Percentiles rank a stretch among this genome's conserved stretches.
Evolutionary conservation across 176 grass and related monocot species (phyloP).

Genomic region (Leersia perrieri): DNA sequence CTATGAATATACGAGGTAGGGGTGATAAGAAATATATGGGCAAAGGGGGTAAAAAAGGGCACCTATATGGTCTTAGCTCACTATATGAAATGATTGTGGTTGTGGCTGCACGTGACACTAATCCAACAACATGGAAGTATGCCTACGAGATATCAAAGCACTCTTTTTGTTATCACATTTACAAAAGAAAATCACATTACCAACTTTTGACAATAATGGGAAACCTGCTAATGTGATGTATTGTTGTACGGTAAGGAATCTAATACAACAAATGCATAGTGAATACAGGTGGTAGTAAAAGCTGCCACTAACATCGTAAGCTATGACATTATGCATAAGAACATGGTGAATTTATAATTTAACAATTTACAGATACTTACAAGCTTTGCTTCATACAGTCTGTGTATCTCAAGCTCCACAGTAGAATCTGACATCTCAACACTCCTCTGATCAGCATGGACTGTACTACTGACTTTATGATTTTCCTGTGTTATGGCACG

Average conservation of each 20-base stretch:
- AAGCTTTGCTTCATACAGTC: constrained; percentile 51
- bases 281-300: background rate
- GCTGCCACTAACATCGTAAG: background rate
- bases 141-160: background rate
- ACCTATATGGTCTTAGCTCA: background rate
- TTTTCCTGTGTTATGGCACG: constrained; percentile 34
- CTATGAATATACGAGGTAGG: background rate
- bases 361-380: constrained; percentile 48
- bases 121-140: background rate
- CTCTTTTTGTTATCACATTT: background rate
- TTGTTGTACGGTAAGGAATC: background rate
- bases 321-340: background rate
- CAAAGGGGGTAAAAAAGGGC: background rate
- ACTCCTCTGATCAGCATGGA: constrained; percentile 43
- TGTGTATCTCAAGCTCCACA: constrained; percentile 52
- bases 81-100: background rate
- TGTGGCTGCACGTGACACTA: background rate
- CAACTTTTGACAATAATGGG: background rate
- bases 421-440: constrained; percentile 58
- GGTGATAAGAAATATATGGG: background rate
- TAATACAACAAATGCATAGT: background rate
- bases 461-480: constrained; percentile 35
- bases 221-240: background rate
- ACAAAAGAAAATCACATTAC: background rate
- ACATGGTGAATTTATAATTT: background rate